A percentile compares a stretch with the other conserved stretches of the same genome.
Conservation (phyloP, 306 rosid genomes). For the Malus fusca region DNA sequence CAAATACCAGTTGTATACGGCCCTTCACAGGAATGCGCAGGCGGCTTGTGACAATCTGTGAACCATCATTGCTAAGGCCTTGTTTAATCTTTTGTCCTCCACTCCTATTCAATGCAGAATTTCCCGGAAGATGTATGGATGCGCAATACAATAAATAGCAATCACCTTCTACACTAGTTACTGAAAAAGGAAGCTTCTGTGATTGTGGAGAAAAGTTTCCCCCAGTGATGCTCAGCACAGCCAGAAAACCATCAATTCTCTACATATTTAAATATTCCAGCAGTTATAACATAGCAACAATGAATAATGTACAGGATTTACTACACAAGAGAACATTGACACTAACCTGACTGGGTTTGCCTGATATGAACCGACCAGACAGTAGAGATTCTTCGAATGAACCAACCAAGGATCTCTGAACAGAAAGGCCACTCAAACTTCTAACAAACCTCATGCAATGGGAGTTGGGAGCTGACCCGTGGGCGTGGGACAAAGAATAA, state of each 20-base stretch:
- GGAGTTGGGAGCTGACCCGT: slow-evolving; percentile 39
- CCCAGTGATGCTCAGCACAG: slow-evolving; percentile 75
- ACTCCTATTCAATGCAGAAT: slow-evolving; percentile 44
- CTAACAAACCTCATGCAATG: slow-evolving; percentile 47
- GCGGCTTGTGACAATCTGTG: slow-evolving; percentile 62
- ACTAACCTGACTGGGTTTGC: slow-evolving; percentile 66
- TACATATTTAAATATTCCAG: slow-evolving; percentile 23
- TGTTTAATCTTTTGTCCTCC: slow-evolving; percentile 51
- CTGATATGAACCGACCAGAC: slow-evolving; percentile 83
- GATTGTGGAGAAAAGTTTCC: slow-evolving; percentile 93
- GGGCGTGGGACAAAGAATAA: slow-evolving; percentile 45
- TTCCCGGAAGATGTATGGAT: slow-evolving; percentile 63
- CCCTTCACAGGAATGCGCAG: slow-evolving; percentile 92
- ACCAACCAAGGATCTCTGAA: slow-evolving; percentile 92
- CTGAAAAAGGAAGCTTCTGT: slow-evolving; percentile 96
- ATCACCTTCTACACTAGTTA: slow-evolving; percentile 83
- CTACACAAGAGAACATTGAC: not conserved
- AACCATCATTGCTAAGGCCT: slow-evolving; percentile 53
- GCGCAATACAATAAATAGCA: slow-evolving; percentile 77
- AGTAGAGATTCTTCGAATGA: slow-evolving; percentile 96
- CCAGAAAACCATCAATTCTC: slow-evolving; percentile 90
- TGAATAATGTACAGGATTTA: slow-evolving; percentile 14
- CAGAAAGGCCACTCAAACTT: slow-evolving; percentile 78
- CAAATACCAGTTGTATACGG: slow-evolving; percentile 78
- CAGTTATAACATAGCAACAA: slow-evolving; percentile 17